phyloP scores from a whole-genome alignment of 306 rosid genomes.

The Senna tora region DNA sequence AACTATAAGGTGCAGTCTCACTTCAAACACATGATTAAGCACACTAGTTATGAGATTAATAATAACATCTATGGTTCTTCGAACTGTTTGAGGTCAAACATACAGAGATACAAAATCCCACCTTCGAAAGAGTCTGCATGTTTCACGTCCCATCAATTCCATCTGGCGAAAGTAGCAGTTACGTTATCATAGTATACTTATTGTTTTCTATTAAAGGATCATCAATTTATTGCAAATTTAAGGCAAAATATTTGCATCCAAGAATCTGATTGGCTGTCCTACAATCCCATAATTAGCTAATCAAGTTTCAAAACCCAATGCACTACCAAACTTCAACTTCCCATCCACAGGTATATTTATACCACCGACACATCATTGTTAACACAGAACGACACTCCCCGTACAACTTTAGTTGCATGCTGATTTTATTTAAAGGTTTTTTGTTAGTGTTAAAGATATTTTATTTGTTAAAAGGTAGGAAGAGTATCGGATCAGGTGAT shows the following conservation, averaged over 20 bases:
- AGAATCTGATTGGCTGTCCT: slow-evolving; percentile 12
- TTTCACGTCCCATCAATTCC: slow-evolving; percentile 93
- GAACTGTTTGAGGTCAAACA: slow-evolving; percentile 23
- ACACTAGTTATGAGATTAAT: slow-evolving; percentile 23
- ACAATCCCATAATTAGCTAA: slow-evolving; percentile 23
- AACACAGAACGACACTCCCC: background rate
- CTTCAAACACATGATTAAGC: slow-evolving; percentile 6
- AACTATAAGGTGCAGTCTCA: background rate
- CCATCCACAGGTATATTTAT: background rate
- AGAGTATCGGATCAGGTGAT: background rate
- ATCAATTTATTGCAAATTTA: slow-evolving; percentile 30
- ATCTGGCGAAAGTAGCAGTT: slow-evolving; percentile 87
- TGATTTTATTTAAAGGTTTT: background rate
- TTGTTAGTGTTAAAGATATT: background rate
- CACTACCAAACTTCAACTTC: slow-evolving; percentile 24
- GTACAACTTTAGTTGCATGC: background rate
- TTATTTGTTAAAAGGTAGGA: background rate
- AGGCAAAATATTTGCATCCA: slow-evolving; percentile 24
- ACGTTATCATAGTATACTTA: slow-evolving; percentile 50
- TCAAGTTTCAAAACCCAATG: slow-evolving; percentile 23
- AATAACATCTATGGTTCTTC: slow-evolving; percentile 29
- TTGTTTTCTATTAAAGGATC: slow-evolving; percentile 25
- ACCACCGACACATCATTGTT: background rate
- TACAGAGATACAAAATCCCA: slow-evolving; percentile 57
- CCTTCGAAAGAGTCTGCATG: slow-evolving; percentile 71